phyloP scores from a whole-genome alignment of 2,329 filamentous ascomycete species.

The Calonectria pauciramosa region DNA sequence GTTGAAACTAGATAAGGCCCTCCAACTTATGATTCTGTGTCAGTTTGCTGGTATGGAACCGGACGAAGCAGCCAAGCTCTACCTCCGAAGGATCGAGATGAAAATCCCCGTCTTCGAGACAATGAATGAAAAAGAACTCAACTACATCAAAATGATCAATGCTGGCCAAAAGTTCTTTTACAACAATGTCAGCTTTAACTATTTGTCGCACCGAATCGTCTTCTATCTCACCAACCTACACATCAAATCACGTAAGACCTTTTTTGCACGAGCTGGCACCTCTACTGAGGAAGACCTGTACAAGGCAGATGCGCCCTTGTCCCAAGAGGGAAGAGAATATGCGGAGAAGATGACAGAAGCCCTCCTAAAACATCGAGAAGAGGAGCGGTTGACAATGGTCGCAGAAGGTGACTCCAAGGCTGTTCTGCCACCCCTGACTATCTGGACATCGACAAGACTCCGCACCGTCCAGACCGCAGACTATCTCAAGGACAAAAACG shows the following conservation, averaged over 20 bases:
- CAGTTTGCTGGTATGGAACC: constrained; percentile 92
- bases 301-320: constrained; percentile 90
- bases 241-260: constrained; percentile 94
- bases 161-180: constrained; percentile 93
- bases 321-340: constrained; percentile 84
- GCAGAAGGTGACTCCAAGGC: constrained; percentile 76
- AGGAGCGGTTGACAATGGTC: constrained; percentile 79
- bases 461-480: constrained; percentile 92
- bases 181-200: constrained; percentile 97
- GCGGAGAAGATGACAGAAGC: constrained; percentile 88
- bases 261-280: constrained; percentile 90
- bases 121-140: constrained; percentile 93
- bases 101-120: constrained; percentile 97
- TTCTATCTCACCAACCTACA: constrained; percentile 98
- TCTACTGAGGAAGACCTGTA: constrained; percentile 92
- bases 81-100: constrained; percentile 88
- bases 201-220: constrained; percentile 95
- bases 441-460: constrained; percentile 95
- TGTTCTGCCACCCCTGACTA: constrained; percentile 83
- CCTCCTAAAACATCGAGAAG: constrained; percentile 84
- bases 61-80: constrained; percentile 92
- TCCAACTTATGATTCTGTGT: background rate
- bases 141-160: constrained; percentile 99
- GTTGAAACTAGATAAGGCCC: background rate
- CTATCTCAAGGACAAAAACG: constrained; percentile 82